These are phyloP conservation scores for Ascocoryne sarcoides DNA, from an alignment of 2,329 filamentous ascomycete genomes.

Conservation along the genomic window DNA sequence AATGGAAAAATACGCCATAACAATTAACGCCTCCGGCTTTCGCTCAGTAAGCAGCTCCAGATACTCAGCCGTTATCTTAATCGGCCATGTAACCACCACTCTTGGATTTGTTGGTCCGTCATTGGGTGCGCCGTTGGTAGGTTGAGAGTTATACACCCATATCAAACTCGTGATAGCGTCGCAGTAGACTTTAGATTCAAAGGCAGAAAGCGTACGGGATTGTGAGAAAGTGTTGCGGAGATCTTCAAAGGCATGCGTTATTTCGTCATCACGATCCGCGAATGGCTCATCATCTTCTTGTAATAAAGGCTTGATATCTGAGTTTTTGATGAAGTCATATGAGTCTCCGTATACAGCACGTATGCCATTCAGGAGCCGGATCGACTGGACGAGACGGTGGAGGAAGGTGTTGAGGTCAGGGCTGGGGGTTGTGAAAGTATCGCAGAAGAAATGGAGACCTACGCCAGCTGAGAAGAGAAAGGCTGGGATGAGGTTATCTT, in stretches of 20 bases:
- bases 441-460: conserved; percentile 31
- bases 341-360: conserved; percentile 15
- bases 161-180: conserved; percentile 10
- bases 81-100: conserved; percentile 33
- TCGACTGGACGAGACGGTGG: conserved; percentile 23
- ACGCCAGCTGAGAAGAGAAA: conserved; percentile 27
- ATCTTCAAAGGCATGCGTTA: conserved; percentile 2
- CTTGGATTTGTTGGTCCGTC: conserved; percentile 17
- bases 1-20: conserved; percentile 31
- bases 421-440: conserved; percentile 27
- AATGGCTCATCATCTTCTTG: conserved; percentile 2
- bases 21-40: conserved; percentile 29
- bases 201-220: conserved; percentile 1
- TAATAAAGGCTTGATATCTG: conserved; percentile 20
- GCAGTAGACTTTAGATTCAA: conserved; percentile 2
- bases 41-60: conserved; percentile 25
- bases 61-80: conserved; percentile 28
- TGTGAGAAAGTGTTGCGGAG: conserved; percentile 4
- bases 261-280: conserved; percentile 6
- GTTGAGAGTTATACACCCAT: conserved; percentile 12
- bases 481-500: conserved; percentile 18
- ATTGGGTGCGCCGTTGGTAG: not conserved
- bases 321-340: conserved; percentile 19
- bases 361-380: conserved; percentile 24
- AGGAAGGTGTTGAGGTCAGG: conserved; percentile 26